Evolutionary conservation across 257 asterid genomes (phyloP).

Genomic region (Perilla frutescens): DNA sequence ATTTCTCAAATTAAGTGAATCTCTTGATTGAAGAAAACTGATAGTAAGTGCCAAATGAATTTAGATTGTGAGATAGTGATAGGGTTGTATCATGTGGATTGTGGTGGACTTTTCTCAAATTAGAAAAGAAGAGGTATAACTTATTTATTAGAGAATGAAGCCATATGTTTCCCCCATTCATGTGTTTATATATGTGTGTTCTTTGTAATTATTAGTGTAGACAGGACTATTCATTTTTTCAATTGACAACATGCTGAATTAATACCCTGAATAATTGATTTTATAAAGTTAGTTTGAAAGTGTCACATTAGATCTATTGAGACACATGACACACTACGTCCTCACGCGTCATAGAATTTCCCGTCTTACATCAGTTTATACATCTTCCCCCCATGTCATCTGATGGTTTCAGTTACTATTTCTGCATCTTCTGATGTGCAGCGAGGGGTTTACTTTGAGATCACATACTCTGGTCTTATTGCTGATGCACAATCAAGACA

Average conservation of each 20-base stretch:
- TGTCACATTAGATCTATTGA: too few relatives aligned
- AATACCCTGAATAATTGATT: not conserved
- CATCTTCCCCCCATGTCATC: not conserved
- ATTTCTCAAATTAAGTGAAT: not conserved
- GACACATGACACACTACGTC: too few relatives aligned
- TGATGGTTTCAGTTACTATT: slow-evolving; percentile 15
- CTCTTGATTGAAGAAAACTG: not conserved
- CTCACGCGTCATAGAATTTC: too few relatives aligned
- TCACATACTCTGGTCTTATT: slow-evolving; percentile 75
- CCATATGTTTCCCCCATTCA: not conserved
- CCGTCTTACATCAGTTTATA: too few relatives aligned
- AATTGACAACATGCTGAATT: not conserved
- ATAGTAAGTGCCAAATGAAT: not conserved
- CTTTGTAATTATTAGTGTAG: not conserved
- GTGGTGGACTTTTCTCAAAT: not conserved
- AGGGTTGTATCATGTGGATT: not conserved
- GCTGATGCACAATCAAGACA: slow-evolving; percentile 75
- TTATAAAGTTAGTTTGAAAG: too few relatives aligned
- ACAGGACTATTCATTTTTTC: slow-evolving; percentile 9
- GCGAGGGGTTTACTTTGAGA: slow-evolving; percentile 95
- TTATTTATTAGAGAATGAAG: not conserved
- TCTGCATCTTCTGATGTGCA: slow-evolving; percentile 48
- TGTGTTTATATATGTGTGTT: not conserved
- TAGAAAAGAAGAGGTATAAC: not conserved
- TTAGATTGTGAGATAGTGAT: not conserved